Percentiles rank a stretch among this genome's conserved stretches.
Evolutionary conservation across 495 filamentous ascomycete species (phyloP).

Genomic region (Friedmanniomyces simplex): DNA sequence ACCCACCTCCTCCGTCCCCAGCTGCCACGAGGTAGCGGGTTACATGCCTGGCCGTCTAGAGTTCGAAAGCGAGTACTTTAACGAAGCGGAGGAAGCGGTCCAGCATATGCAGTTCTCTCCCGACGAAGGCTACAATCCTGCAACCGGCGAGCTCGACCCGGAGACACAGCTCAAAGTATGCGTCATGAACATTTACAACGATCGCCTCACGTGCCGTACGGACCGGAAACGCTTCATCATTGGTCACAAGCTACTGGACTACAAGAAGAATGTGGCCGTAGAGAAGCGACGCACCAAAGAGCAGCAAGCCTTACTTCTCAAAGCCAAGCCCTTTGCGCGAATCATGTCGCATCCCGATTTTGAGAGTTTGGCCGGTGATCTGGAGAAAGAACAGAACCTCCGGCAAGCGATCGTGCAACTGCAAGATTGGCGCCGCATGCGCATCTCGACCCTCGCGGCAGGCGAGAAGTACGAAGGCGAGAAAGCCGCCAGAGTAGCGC

Average conservation of each 20-base stretch:
- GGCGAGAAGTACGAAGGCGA: constrained; percentile 95
- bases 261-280: constrained; percentile 69
- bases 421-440: constrained; percentile 83
- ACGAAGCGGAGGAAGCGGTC: constrained; percentile 96
- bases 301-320: constrained; percentile 78
- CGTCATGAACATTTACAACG: constrained; percentile 97
- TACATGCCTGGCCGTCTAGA: constrained; percentile 98
- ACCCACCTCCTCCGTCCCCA: constrained; percentile 82
- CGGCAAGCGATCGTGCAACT: constrained; percentile 82
- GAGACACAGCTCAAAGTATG: constrained; percentile 97
- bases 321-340: constrained; percentile 87
- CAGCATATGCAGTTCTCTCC: constrained; percentile 98
- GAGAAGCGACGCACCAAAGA: constrained; percentile 97
- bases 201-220: constrained; percentile 78
- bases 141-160: constrained; percentile 74
- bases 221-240: constrained; percentile 96
- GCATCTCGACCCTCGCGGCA: constrained; percentile 68
- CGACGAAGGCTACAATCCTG: constrained; percentile 76
- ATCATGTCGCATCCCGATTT: constrained; percentile 95
- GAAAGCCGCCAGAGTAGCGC: constrained; percentile 64
- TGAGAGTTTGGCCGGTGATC: constrained; percentile 66
- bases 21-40: constrained; percentile 94
- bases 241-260: constrained; percentile 86
- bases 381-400: constrained; percentile 84
- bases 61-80: constrained; percentile 95